Evolutionary conservation across 1,284 basidiomycete genomes (phyloP).

Genomic region (Leccinum fallax): DNA sequence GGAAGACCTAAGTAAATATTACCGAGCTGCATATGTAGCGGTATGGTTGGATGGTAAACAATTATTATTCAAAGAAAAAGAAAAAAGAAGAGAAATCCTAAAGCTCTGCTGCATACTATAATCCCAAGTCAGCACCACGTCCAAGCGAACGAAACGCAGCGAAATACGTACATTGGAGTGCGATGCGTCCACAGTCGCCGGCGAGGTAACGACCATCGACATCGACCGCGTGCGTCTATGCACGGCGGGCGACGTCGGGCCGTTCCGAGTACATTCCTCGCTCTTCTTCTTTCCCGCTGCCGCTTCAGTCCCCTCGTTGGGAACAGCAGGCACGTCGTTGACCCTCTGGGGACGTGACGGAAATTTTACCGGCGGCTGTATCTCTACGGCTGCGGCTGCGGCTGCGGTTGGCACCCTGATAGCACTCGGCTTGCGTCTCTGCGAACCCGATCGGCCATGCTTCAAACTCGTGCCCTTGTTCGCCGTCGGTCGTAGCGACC

Average conservation of each 20-base stretch:
- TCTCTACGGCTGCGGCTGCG: not conserved
- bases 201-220: constrained; percentile 35
- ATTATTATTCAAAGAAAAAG: not conserved
- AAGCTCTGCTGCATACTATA: constrained; percentile 31
- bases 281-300: not conserved
- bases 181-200: constrained; percentile 8
- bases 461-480: constrained; percentile 11
- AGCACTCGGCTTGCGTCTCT: constrained; percentile 7
- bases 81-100: constrained; percentile 6
- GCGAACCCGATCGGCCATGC: constrained; percentile 8
- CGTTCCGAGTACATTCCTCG: not conserved
- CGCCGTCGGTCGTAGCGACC: not conserved
- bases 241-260: constrained; percentile 14
- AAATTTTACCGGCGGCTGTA: not conserved
- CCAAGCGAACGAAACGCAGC: not conserved
- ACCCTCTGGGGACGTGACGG: constrained; percentile 2
- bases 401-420: not conserved
- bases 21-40: constrained; percentile 3
- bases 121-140: constrained; percentile 1
- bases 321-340: not conserved
- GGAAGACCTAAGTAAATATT: not conserved
- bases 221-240: constrained; percentile 31
- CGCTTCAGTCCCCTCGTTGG: not conserved
- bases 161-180: constrained; percentile 20
- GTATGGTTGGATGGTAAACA: constrained; percentile 2